Base-by-base conservation (phyloP, 2,329 filamentous ascomycete species). In the Trichoderma brevicompactum region DNA sequence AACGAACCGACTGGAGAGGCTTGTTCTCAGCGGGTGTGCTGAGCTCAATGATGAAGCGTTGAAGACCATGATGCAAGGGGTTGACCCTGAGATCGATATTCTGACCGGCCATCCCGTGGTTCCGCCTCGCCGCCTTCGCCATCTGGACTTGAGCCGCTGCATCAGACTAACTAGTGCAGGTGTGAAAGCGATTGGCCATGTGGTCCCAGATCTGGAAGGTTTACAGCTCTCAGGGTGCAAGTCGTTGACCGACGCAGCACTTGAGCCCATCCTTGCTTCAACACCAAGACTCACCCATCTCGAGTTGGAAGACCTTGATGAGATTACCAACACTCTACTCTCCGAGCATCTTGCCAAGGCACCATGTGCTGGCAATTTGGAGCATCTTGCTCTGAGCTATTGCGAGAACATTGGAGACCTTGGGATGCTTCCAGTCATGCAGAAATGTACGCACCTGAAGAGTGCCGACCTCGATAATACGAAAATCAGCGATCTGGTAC, bases 391-490 rank as follows among this genome's bases (percentile, higher is more conserved):
- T 62, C 85, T 98, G 70, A 94, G 92, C 72, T 96, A 93, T 75
- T 99, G 95, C 75, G 94, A 96, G 75, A 88, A 86, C 64, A 78
- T 99, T 2, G 89, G 92, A 28, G 95, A 98, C 74, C 80, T 82
- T 0, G 94, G 94, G 64, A 90, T 97, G 85, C 82, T 97, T 0
- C 91, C 91, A 0, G 81, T 97, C 2, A 82, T 98, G 70, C 92
- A 92, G 72, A 85, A 83, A 36, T 96, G 93, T 76, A 83, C 84
- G 0, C 83, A 80, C 13, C 83, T 98, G 13, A 82, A 82, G 54
- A 91, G 84, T 36, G 80, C 96, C 13, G 92, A 96, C 60, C 89
- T 98, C 83, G 95, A 99, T 79, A 98, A 98, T 76, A 98, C 94
- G 0, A 88, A 91, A 53, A 88, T 97, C 68, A 94, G 92, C 15